A percentile compares a stretch with the other conserved stretches of the same genome.
phyloP scores from a whole-genome alignment of 1,139 yeast genomes.

The Geotrichum cucujoidarum region DNA sequence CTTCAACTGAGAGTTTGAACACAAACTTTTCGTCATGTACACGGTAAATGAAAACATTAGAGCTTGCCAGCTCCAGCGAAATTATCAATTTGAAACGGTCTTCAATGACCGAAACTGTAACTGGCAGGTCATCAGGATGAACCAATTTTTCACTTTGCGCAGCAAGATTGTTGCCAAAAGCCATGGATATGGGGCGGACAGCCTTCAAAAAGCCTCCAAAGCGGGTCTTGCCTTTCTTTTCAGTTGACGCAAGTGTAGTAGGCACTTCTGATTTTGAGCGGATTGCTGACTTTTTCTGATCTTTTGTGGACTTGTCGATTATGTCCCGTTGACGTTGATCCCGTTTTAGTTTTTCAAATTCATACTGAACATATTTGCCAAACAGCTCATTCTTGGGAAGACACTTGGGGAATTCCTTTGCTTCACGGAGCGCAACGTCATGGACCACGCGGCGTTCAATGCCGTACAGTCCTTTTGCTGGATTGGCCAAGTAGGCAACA shows the following conservation, averaged over 20 bases:
- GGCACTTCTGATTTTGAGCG: not conserved
- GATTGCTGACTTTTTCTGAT: constrained; percentile 25
- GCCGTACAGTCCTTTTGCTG: constrained; percentile 28
- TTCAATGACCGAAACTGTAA: constrained; percentile 42
- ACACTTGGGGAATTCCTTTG: constrained; percentile 36
- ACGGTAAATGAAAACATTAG: constrained; percentile 28
- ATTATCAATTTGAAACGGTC: constrained; percentile 51
- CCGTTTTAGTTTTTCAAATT: constrained; percentile 48
- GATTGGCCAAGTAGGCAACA: constrained; percentile 31
- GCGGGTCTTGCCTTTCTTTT: constrained; percentile 29
- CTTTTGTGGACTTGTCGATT: constrained; percentile 41
- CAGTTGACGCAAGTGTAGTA: not conserved
- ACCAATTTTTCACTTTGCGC: constrained; percentile 43
- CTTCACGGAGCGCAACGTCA: constrained; percentile 44
- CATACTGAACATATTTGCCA: constrained; percentile 42
- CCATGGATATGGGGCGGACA: constrained; percentile 42
- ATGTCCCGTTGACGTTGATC: constrained; percentile 46
- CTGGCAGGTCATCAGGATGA: constrained; percentile 56
- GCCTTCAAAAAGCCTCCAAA: constrained; percentile 39
- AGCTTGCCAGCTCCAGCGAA: constrained; percentile 50
- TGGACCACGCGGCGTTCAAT: constrained; percentile 36
- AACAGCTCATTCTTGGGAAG: constrained; percentile 42
- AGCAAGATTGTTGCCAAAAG: constrained; percentile 31
- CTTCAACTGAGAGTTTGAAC: constrained; percentile 60
- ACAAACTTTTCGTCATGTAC: constrained; percentile 34